A percentile compares a stretch with the other conserved stretches of the same genome.
Evolutionary conservation across 2,329 filamentous ascomycete species (phyloP).

Genomic region (Helicocarpus griseus): DNA sequence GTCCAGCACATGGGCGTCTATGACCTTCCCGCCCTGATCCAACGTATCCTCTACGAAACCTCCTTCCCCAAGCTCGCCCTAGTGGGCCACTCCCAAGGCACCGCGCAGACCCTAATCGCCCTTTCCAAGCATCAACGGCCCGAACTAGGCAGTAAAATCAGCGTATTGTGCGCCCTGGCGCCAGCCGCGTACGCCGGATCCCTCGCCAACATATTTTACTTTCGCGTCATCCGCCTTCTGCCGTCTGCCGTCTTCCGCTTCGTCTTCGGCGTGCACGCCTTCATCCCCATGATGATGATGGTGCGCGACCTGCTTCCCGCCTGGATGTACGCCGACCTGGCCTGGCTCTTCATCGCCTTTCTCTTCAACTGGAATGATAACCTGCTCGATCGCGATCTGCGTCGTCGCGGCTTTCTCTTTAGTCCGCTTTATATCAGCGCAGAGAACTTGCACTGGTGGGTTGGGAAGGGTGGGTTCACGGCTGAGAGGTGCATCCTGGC

Average conservation of each 20-base stretch:
- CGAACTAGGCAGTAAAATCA: conserved; percentile 70
- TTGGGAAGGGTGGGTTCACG: conserved; percentile 76
- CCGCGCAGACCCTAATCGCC: conserved; percentile 77
- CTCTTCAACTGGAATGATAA: conserved; percentile 80
- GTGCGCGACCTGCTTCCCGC: conserved; percentile 62
- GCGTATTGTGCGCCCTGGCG: conserved; percentile 82
- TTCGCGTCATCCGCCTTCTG: conserved; percentile 82
- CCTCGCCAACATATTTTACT: conserved; percentile 75
- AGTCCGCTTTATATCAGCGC: conserved; percentile 82
- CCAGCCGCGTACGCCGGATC: conserved; percentile 86
- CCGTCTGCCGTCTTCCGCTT: conserved; percentile 65
- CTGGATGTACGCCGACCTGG: conserved; percentile 65
- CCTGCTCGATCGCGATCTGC: conserved; percentile 72
- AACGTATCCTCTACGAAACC: conserved; percentile 70
- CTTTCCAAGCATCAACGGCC: conserved; percentile 84
- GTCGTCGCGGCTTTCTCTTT: conserved; percentile 82
- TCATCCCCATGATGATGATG: conserved; percentile 87
- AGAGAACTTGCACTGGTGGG: conserved; percentile 93
- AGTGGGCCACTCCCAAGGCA: conserved; percentile 83
- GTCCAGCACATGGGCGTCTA: conserved; percentile 88
- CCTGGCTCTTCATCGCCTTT: conserved; percentile 82
- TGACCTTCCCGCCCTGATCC: conserved; percentile 72
- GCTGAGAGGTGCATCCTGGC: conserved; percentile 79
- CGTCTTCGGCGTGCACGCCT: conserved; percentile 84
- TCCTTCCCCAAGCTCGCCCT: conserved; percentile 74